Percentiles rank a stretch among this genome's conserved stretches.
phyloP scores from a whole-genome alignment of 441 rosid genomes.

The Pelargonium cotyledonis region DNA sequence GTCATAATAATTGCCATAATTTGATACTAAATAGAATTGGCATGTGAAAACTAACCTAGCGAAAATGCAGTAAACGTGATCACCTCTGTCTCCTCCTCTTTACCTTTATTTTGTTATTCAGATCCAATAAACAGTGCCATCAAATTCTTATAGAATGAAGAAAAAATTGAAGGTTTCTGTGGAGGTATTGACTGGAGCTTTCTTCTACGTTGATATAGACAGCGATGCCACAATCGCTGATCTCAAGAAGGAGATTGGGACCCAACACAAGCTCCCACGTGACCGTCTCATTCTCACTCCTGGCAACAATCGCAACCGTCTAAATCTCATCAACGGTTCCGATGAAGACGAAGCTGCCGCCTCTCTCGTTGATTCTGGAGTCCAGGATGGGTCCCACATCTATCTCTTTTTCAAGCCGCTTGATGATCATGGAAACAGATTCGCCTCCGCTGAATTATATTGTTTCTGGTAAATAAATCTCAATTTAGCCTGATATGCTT shows the following conservation, averaged over 20 bases:
- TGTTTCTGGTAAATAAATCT: too few species aligned
- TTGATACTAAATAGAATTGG: too few species aligned
- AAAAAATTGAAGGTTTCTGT: slow-evolving; percentile 42
- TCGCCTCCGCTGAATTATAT: too few species aligned
- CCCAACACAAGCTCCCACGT: slow-evolving; percentile 35
- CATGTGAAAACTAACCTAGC: too few species aligned
- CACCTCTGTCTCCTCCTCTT: too few species aligned
- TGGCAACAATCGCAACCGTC: slow-evolving; percentile 11
- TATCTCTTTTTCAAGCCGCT: slow-evolving; percentile 45
- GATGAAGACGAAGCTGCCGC: slow-evolving; percentile 30
- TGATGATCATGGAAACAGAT: slow-evolving; percentile 19
- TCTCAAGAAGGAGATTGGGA: slow-evolving; percentile 45
- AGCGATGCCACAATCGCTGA: slow-evolving; percentile 44
- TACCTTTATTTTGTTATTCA: too few species aligned
- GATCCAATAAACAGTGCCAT: too few species aligned
- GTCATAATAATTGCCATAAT: too few species aligned
- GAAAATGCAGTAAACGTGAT: too few species aligned
- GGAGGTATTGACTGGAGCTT: slow-evolving; percentile 58
- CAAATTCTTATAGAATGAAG: too few species aligned
- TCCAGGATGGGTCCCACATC: slow-evolving; percentile 47
- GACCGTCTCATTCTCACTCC: slow-evolving; percentile 50
- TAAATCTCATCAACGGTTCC: neutral
- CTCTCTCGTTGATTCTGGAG: slow-evolving; percentile 38
- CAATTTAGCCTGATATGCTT: too few species aligned
- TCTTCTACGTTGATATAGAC: slow-evolving; percentile 42